Evolutionary conservation across 176 grass and related monocot genomes (phyloP).

Genomic region (Themeda triandra): DNA sequence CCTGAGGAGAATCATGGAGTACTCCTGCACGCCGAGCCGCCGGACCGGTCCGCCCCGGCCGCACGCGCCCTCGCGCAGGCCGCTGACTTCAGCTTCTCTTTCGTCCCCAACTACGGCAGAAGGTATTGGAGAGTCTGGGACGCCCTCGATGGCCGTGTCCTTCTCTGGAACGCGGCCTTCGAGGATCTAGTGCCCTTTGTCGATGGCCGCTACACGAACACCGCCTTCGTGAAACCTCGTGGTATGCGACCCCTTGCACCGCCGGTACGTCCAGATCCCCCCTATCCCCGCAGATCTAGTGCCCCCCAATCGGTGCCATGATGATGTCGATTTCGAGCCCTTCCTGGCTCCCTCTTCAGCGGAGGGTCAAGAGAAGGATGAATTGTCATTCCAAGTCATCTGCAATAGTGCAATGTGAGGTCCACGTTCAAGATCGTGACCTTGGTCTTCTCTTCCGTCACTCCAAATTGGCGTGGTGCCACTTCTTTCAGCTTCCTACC

Average conservation of each 20-base stretch:
- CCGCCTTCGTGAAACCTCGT: background rate
- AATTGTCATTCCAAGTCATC: background rate
- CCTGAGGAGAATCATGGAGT: background rate
- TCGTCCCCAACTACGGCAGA: background rate
- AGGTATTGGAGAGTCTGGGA: background rate
- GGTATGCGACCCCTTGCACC: background rate
- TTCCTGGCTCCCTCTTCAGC: background rate
- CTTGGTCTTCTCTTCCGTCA: slow-evolving; percentile 24
- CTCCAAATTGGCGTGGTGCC: background rate
- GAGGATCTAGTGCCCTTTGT: no score
- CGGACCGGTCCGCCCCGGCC: background rate
- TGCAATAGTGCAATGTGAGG: background rate
- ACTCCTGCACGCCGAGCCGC: background rate
- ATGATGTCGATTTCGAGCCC: background rate
- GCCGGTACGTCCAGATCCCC: slow-evolving; percentile 4
- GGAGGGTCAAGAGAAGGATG: background rate
- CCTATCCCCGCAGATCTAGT: background rate
- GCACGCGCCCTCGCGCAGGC: background rate
- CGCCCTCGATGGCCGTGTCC: background rate
- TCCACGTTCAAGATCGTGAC: background rate
- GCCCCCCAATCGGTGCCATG: no score
- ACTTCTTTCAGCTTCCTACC: background rate
- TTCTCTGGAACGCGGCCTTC: background rate
- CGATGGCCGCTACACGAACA: no score
- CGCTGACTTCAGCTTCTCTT: background rate